Base-by-base conservation (phyloP, 1,284 basidiomycete species). In the Baeospora myosura region DNA sequence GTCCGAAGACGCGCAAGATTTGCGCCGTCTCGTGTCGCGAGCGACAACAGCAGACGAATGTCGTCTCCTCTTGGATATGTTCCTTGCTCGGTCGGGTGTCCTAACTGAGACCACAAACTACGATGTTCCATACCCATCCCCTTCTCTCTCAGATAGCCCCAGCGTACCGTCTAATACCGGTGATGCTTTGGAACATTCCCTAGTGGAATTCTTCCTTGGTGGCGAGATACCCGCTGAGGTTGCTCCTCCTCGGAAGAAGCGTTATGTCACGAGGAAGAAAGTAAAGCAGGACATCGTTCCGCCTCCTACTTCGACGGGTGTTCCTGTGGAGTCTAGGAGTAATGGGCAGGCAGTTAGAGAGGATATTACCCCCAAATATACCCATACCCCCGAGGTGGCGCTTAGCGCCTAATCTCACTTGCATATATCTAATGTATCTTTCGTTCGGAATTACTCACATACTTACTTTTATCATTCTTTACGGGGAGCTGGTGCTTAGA, bases 41-140 rank as follows among this genome's bases (percentile, higher is more conserved):
- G 88, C 90, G 12, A 83, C 81, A 1, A 78, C 72, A 23, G 83
- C 76, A 29, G 80, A 85, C 46, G 90, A 94, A 65, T 92, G 89
- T 56, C 82, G 87, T 38, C 66, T 92, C 24, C 76, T 93, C 30
- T 70, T 90, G 30, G 82, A 88, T 51, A 84, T 89, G 66, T 84
- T 88, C 60, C 67, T 93, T 40, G 71, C 76, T 17, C 76, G 78
- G 53, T 74, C 74, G 45, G 80, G 82, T 18, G 62, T 72, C 34
- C 51, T 64, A 10, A 26, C 54, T 22, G 58, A 65, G 40, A 41
- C 53, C 18, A 52, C 56, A 23, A 48, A 59, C 12, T 53, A 51
- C 26, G 56, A 57, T 23, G 57, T 51, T 10, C 58, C 64, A 1
- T 62, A 63, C 41, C 59, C 64, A 8, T 64, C 62, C 3, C 62